Percentiles rank a stretch among this genome's conserved stretches.
These are phyloP conservation scores for Oryza meridionalis DNA, from an alignment of 176 grass and related monocot genomes.

Conservation along the genomic window DNA sequence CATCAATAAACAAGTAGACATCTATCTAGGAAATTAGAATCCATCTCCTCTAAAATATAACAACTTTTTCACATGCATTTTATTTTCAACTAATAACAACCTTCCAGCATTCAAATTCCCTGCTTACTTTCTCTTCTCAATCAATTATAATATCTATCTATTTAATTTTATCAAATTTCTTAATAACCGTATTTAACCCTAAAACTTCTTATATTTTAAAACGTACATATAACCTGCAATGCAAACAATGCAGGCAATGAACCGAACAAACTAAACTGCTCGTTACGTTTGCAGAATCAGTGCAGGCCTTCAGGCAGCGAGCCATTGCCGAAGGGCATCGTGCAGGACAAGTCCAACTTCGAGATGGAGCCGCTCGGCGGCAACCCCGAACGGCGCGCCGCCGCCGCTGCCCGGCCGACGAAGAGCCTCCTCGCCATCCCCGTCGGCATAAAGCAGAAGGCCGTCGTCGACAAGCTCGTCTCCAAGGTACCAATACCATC, in stretches of 20 bases:
- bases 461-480: conserved; percentile 70
- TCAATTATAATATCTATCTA: too few species aligned
- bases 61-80: too few species aligned
- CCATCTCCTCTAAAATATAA: too few species aligned
- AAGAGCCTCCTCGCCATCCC: conserved; percentile 86
- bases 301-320: conserved; percentile 68
- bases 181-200: too few species aligned
- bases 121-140: too few species aligned
- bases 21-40: too few species aligned
- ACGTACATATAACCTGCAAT: too few species aligned
- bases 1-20: too few species aligned
- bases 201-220: too few species aligned
- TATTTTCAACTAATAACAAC: too few species aligned
- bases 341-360: conserved; percentile 69
- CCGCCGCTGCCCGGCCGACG: not conserved
- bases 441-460: conserved; percentile 84
- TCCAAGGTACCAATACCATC: conserved; percentile 55
- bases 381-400: conserved; percentile 36
- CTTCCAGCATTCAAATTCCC: too few species aligned
- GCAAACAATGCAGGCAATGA: not conserved
- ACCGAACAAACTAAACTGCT: conserved; percentile 26
- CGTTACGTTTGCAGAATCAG: conserved; percentile 48
- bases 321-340: conserved; percentile 78
- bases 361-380: conserved; percentile 68
- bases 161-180: too few species aligned